Evolutionary conservation across 495 filamentous ascomycete genomes (phyloP).

Genomic region (Diplogelasinospora grovesii): DNA sequence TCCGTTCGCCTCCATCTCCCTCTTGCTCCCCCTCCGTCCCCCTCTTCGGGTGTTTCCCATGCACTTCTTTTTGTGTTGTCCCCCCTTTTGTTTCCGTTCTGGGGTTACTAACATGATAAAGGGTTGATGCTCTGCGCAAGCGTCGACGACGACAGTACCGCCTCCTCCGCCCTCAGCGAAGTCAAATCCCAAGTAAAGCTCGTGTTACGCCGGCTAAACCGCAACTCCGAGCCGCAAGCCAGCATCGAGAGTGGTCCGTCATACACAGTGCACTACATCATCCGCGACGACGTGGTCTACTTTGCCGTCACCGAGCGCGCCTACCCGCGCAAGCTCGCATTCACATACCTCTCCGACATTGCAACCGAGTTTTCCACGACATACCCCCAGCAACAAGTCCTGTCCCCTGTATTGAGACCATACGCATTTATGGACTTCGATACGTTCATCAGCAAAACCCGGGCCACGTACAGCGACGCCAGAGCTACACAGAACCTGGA

Average conservation of each 20-base stretch:
- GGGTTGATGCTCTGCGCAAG: slow-evolving; percentile 93
- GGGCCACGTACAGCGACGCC: slow-evolving; percentile 88
- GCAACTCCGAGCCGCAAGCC: slow-evolving; percentile 83
- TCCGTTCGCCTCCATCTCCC: not conserved
- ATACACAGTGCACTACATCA: slow-evolving; percentile 87
- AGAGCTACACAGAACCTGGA: slow-evolving; percentile 83
- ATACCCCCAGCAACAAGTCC: slow-evolving; percentile 66
- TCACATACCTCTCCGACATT: slow-evolving; percentile 95
- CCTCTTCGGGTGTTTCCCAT: too few species aligned
- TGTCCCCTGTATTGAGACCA: slow-evolving; percentile 68
- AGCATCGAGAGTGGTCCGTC: slow-evolving; percentile 70
- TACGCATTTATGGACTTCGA: slow-evolving; percentile 98
- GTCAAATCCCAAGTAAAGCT: slow-evolving; percentile 88
- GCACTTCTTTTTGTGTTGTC: too few species aligned
- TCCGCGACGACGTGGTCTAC: slow-evolving; percentile 76
- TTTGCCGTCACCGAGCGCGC: slow-evolving; percentile 86
- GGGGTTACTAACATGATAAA: too few species aligned
- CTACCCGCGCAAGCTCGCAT: slow-evolving; percentile 96
- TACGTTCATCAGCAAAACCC: slow-evolving; percentile 89
- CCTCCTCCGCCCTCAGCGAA: slow-evolving; percentile 68
- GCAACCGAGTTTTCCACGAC: slow-evolving; percentile 84
- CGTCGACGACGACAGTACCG: slow-evolving; percentile 72
- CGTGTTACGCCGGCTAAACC: slow-evolving; percentile 76
- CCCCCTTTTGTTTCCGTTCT: too few species aligned
- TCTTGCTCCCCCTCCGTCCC: too few species aligned